Percentiles rank a stretch among this genome's conserved stretches.
Conservation (phyloP, 768 basidiomycete genomes). For the Pholiota microspora region DNA sequence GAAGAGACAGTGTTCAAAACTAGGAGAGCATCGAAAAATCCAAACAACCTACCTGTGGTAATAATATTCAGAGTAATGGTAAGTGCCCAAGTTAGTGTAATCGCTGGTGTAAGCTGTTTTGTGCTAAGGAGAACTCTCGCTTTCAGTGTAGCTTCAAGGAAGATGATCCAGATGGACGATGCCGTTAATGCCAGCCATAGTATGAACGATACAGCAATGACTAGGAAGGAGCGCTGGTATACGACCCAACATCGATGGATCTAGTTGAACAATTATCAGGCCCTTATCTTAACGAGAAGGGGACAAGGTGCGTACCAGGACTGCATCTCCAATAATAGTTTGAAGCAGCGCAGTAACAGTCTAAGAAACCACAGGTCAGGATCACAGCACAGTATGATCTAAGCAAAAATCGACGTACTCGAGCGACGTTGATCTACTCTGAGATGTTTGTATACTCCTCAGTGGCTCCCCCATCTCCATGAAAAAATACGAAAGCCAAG, state of each 20-base stretch:
- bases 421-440: conserved; percentile 14
- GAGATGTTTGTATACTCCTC: conserved; percentile 10
- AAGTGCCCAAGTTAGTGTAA: conserved; percentile 15
- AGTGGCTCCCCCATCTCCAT: conserved; percentile 8
- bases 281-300: too few relatives aligned
- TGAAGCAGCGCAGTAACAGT: conserved; percentile 3
- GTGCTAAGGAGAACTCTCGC: conserved; percentile 4
- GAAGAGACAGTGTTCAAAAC: too few relatives aligned
- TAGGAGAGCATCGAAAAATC: neutral
- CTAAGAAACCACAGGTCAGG: neutral
- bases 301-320: conserved; percentile 6
- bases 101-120: conserved; percentile 6
- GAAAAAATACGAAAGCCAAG: conserved; percentile 13
- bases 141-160: conserved; percentile 7
- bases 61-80: conserved; percentile 13
- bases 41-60: conserved; percentile 18
- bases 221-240: conserved; percentile 16
- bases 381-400: conserved; percentile 10
- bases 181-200: conserved; percentile 19
- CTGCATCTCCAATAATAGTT: conserved; percentile 12
- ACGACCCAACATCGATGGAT: conserved; percentile 25
- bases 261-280: neutral
- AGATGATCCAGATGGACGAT: conserved; percentile 6
- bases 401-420: neutral
- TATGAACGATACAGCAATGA: conserved; percentile 14